Evolutionary conservation across 345 rosid species (phyloP), one percentile per base, ranked within the genome.

Genomic region (Hibiscus tridactylites): DNA sequence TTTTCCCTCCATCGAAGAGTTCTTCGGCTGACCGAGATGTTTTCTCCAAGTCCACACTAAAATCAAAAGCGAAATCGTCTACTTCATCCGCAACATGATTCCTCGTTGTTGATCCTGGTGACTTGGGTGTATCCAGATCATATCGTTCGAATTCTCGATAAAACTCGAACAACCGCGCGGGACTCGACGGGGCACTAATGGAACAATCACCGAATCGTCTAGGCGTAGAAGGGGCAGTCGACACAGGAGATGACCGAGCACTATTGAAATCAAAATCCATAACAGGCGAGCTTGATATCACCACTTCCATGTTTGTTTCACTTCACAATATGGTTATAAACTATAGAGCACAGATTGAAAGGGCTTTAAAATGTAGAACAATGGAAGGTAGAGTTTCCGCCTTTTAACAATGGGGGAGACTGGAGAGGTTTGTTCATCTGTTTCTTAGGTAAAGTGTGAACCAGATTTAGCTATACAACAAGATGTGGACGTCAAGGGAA

Each of bases 161-260:
- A 39, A 39, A 39, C 44, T 39, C 10, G 88, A 84, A 72, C 61
- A 85, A 39, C 3, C 87, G 85, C 0, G 88, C 35, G 44, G 99
- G 99, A 70, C 90, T 91, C 1, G 93, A 74, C 11, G 99, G 99
- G 33, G 96, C 92, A 61, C 97, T 91, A 49, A 85, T 81, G 84
- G 80, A 84, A 78, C 29, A 78, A 0, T 87, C 84, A 2, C 91
- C 87, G 16, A 86, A 87, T 6, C 92, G 79, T 6, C 74, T 76
- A 0, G 95, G 98, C 0, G 97, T 81, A 10, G 97, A 80, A 0
- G 98, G 98, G 65, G 88, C 83, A 37, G 86, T 87, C 63, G 83
- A 75, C 31, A 42, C 75, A 0, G 86, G 84, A 33, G 80, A 28
- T 15, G 87, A 77, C 9, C 78, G 62, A 21, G 80, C 79, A 52